Conservation (phyloP, 2,329 filamentous ascomycete species). For the Talaromyces pinophilus region DNA sequence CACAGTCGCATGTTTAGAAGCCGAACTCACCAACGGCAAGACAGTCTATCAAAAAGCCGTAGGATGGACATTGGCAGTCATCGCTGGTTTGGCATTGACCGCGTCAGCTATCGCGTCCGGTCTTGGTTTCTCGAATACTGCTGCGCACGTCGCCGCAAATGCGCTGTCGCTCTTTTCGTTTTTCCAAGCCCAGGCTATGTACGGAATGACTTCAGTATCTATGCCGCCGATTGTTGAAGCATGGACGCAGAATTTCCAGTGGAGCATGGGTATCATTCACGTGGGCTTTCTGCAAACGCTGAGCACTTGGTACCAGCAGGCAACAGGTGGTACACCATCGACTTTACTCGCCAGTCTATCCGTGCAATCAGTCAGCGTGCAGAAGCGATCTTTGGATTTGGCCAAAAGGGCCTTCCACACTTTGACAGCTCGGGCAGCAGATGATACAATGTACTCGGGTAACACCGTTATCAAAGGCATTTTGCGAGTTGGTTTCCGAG, state of each 20-base stretch:
- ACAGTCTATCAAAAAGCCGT: conserved; percentile 87
- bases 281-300: conserved; percentile 82
- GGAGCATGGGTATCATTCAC: conserved; percentile 94
- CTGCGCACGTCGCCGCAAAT: conserved; percentile 90
- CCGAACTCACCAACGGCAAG: conserved; percentile 83
- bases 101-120: conserved; percentile 88
- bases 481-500: conserved; percentile 82
- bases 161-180: conserved; percentile 92
- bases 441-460: conserved; percentile 52
- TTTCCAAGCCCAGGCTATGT: conserved; percentile 90
- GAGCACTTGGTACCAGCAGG: conserved; percentile 92
- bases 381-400: conserved; percentile 61
- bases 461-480: conserved; percentile 71
- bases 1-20: conserved; percentile 82
- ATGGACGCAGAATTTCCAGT: conserved; percentile 97
- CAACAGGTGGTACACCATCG: conserved; percentile 83
- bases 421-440: conserved; percentile 59
- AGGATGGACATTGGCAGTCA: conserved; percentile 84
- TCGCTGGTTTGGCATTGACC: conserved; percentile 78
- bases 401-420: conserved; percentile 38
- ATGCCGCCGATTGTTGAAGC: conserved; percentile 85
- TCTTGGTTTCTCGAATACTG: conserved; percentile 88
- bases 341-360: conserved; percentile 75
- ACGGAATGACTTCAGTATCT: conserved; percentile 80
- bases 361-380: conserved; percentile 76